A percentile compares a stretch with the other conserved stretches of the same genome.
Conservation (phyloP, 2,329 filamentous ascomycete species). For the Cryphonectria naterciae region DNA sequence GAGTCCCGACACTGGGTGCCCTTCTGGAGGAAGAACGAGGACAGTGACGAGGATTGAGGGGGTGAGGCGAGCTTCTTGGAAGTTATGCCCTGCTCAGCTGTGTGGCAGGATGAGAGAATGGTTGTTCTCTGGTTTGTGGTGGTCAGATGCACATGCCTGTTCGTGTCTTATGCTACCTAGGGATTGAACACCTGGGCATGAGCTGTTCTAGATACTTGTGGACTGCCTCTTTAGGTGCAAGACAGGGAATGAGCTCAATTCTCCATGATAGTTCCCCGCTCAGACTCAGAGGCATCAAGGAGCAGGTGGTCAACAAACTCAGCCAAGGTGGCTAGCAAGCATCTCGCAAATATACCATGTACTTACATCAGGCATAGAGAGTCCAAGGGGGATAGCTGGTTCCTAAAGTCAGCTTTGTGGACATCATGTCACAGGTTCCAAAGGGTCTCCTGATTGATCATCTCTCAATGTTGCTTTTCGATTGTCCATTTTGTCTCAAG, state of each 20-base stretch:
- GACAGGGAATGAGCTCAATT: neutral
- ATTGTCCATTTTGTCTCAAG: conserved; percentile 24
- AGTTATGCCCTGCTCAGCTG: neutral
- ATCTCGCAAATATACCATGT: neutral
- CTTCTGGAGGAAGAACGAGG: conserved; percentile 28
- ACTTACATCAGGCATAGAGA: neutral
- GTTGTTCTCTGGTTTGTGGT: neutral
- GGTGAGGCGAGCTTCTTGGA: neutral
- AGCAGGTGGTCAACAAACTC: neutral
- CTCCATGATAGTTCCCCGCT: neutral
- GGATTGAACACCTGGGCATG: neutral
- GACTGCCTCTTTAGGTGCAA: neutral
- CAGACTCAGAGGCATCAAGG: neutral
- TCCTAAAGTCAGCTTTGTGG: neutral
- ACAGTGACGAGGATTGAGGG: conserved; percentile 13
- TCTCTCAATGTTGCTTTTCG: conserved; percentile 24
- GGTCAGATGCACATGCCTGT: neutral
- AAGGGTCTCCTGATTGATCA: neutral
- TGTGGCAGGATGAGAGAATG: neutral
- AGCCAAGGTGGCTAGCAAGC: neutral
- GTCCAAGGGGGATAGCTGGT: neutral
- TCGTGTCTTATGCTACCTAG: neutral
- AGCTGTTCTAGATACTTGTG: neutral
- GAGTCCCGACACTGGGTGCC: conserved; percentile 16
- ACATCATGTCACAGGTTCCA: neutral